Base-by-base conservation (phyloP, 2,329 filamentous ascomycete species). In the Cladosporium cucumerinum region DNA sequence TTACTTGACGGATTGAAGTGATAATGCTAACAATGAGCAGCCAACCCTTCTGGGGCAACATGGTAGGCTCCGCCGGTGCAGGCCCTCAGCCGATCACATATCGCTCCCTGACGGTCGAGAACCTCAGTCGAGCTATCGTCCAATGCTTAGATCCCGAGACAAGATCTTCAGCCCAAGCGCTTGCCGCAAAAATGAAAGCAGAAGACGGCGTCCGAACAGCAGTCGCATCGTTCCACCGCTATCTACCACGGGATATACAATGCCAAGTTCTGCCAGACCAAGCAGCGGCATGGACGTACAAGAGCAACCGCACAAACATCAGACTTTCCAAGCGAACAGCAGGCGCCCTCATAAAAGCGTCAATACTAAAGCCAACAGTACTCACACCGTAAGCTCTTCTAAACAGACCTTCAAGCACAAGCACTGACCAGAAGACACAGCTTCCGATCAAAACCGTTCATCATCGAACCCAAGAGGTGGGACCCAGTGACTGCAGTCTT, bases 61-160 rank as follows among this genome's bases (percentile, higher is more conserved):
- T 72, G 78, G 76, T 85, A 10, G 79, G 78, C 7, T 70, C 71
- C 48, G 76, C 80, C 2, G 78, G 79, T 1, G 82, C 81, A 25
- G 82, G 82, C 0, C 90, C 91, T 0, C 90, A 95, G 70, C 92
- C 92, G 0, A 81, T 96, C 16, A 91, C 91, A 0, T 92, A 93
- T 67, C 87, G 95, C 63, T 84, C 89, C 66, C 85, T 84, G 34
- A 79, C 74, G 2, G 70, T 76, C 1, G 70, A 79, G 6, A 78
- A 73, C 12, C 72, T 84, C 1, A 76, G 79, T 0, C 72, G 74
- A 0, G 79, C 79, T 6, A 83, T 84, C 36, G 68, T 52, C 3
- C 78, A 72, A 57, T 79, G 77, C 52, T 70, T 92, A 1, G 87
- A 84, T 0, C 82, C 87, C 0, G 82, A 89, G 67, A 87, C 87